A percentile compares a stretch with the other conserved stretches of the same genome.
Evolutionary conservation across 306 rosid species (phyloP).

Genomic region (Castanospermum australe): DNA sequence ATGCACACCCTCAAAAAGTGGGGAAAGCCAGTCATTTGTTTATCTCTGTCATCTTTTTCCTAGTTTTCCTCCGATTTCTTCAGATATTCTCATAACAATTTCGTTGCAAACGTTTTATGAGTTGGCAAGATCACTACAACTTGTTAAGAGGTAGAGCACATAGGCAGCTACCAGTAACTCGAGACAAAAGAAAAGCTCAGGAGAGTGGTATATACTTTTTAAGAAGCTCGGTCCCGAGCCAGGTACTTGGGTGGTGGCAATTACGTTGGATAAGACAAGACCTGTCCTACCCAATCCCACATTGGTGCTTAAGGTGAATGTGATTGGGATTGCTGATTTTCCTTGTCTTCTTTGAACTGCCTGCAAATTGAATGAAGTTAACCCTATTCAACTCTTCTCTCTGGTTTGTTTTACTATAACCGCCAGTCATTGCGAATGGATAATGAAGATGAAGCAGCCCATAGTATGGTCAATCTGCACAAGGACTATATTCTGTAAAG

Average conservation of each 20-base stretch:
- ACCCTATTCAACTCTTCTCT: too few relatives aligned
- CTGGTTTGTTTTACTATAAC: too few relatives aligned
- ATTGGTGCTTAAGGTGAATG: not conserved
- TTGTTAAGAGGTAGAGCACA: not conserved
- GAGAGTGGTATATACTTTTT: slow-evolving; percentile 34
- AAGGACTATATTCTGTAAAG: not conserved
- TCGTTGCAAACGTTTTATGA: not conserved
- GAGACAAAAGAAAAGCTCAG: not conserved
- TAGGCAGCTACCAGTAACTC: not conserved
- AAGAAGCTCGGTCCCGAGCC: slow-evolving; percentile 54
- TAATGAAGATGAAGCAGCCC: slow-evolving; percentile 17
- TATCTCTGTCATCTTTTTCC: slow-evolving; percentile 66
- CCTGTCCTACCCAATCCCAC: slow-evolving; percentile 38
- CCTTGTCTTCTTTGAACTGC: slow-evolving; percentile 41
- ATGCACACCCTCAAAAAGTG: not conserved
- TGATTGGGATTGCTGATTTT: not conserved
- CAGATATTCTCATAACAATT: slow-evolving; percentile 43
- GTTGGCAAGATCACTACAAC: not conserved
- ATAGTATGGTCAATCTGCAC: not conserved
- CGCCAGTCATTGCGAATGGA: slow-evolving; percentile 17
- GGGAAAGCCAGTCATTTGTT: not conserved
- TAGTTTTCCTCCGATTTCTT: slow-evolving; percentile 65
- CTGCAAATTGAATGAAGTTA: slow-evolving; percentile 54
- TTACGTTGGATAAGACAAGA: slow-evolving; percentile 41
- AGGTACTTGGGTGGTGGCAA: slow-evolving; percentile 37